Base-by-base conservation (phyloP, 371 early-diverging fungal genomes). In the Gilbertella persicaria region DNA sequence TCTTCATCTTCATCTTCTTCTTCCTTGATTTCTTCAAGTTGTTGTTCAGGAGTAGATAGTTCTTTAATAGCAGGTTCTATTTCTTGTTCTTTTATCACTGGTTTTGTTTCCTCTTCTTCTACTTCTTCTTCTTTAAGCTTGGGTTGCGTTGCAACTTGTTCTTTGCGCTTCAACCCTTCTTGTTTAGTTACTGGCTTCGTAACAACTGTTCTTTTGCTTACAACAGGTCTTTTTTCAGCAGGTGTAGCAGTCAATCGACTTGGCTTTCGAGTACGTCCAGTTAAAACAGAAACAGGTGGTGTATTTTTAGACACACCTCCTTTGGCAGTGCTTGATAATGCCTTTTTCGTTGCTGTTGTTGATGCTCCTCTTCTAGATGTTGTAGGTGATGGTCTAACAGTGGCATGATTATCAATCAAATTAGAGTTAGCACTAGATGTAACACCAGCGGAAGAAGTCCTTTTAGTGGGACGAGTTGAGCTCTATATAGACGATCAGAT, bases 181-280 rank as follows among this genome's bases (percentile, higher is more conserved):
- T 28, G 33, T 33, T 30, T 13, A 10, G 42, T 10, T 19, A 37
- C 30, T 20, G 19, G 45, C n/a, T n/a, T 24, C 43, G 36, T 26
- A 33, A 24, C 19, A 19, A 4, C 6, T 4, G 35, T 28, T 28
- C 28, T 28, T n/a, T n/a, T n/a, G n/a, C 28, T 9, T 28, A 28
- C 0, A 16, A 53, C 38, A n/a, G 40, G 58, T 25, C 16, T 36
- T 36, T 64, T 53, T 38, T 51, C 49, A 8, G 9, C 28, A 28
- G 28, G 28, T 28, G 33, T 12, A 33, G 54, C 21, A 40, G 28
- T 52, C 19, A 59, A 23, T 26, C 37, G 46, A 30, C 60, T 66
- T n/a, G 38, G 30, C 28, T 63, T 67, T 46, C 58, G 35, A 10
- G 68, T 63, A 0, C 64, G 60, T 19, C 68, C 64, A 13, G 64